phyloP scores from a whole-genome alignment of 2,329 filamentous ascomycete genomes.

The Mycosphaerella sp. region DNA sequence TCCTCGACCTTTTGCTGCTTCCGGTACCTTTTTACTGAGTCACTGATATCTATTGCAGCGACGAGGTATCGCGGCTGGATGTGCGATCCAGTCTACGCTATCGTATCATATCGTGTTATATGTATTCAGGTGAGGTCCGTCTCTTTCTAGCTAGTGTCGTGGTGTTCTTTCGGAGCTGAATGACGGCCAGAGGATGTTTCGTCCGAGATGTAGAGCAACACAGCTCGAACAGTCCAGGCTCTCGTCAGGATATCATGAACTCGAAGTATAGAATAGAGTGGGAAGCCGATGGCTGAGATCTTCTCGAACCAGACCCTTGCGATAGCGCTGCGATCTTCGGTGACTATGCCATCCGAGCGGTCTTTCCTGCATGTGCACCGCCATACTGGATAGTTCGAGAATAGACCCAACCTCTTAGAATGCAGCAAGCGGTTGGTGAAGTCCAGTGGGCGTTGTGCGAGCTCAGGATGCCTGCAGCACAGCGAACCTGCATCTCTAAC shows the following conservation, averaged over 20 bases:
- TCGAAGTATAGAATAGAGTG: not conserved
- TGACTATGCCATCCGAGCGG: slow-evolving; percentile 8
- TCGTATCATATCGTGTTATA: slow-evolving; percentile 5
- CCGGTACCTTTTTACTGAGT: not conserved
- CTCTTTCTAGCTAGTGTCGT: not conserved
- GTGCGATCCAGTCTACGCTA: not conserved
- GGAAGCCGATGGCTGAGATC: slow-evolving; percentile 10
- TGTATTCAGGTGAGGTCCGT: not conserved
- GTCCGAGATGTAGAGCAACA: not conserved
- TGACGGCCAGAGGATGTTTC: not conserved
- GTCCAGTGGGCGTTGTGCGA: slow-evolving; percentile 15
- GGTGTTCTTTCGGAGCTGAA: not conserved
- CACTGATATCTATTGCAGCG: too few relatives aligned
- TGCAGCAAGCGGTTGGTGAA: slow-evolving; percentile 9
- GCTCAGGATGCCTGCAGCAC: slow-evolving; percentile 15
- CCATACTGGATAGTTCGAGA: slow-evolving; percentile 7
- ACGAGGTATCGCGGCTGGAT: not conserved
- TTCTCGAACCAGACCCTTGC: slow-evolving; percentile 7
- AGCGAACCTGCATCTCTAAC: slow-evolving; percentile 16
- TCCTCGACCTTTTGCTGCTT: not conserved
- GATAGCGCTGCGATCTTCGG: slow-evolving; percentile 11
- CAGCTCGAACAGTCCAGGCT: not conserved
- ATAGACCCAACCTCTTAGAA: slow-evolving; percentile 17
- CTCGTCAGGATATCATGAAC: not conserved
- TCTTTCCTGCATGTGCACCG: slow-evolving; percentile 12